phyloP scores from a whole-genome alignment of 2,329 filamentous ascomycete genomes.

The Ophiocordyceps polyrhachis-furcata region DNA sequence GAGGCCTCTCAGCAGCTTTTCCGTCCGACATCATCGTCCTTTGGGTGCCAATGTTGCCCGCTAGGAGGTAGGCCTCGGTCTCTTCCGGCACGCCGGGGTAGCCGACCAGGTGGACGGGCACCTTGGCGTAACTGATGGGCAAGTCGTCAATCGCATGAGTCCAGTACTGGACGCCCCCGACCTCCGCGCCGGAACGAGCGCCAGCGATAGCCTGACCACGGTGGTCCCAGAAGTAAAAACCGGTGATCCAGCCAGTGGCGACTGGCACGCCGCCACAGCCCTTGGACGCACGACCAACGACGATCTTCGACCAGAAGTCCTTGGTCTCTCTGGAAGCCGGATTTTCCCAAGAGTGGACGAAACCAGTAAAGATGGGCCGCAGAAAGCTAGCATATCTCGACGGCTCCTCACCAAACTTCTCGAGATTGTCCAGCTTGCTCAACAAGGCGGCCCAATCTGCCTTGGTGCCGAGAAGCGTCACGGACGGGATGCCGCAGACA shows the following conservation, averaged over 20 bases:
- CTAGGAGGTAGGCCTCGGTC: neutral
- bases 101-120: neutral
- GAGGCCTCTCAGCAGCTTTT: neutral
- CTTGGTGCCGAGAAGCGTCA: conserved; percentile 20
- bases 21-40: neutral
- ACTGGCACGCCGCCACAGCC: neutral
- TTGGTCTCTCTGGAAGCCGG: neutral
- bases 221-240: neutral
- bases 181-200: neutral
- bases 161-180: neutral
- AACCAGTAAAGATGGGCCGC: neutral
- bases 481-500: conserved; percentile 22
- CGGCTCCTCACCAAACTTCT: neutral
- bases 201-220: neutral
- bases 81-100: neutral
- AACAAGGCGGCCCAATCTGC: conserved; percentile 22
- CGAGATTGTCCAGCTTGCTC: conserved; percentile 16
- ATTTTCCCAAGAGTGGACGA: neutral
- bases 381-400: neutral
- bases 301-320: neutral
- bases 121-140: neutral
- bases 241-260: neutral
- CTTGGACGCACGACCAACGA: neutral
- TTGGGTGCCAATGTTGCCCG: neutral
- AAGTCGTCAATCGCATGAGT: neutral